Evolutionary conservation across 2,329 filamentous ascomycete species (phyloP), one percentile per base, ranked within the genome.

Genomic region (Pseudogymnoascus sp.): DNA sequence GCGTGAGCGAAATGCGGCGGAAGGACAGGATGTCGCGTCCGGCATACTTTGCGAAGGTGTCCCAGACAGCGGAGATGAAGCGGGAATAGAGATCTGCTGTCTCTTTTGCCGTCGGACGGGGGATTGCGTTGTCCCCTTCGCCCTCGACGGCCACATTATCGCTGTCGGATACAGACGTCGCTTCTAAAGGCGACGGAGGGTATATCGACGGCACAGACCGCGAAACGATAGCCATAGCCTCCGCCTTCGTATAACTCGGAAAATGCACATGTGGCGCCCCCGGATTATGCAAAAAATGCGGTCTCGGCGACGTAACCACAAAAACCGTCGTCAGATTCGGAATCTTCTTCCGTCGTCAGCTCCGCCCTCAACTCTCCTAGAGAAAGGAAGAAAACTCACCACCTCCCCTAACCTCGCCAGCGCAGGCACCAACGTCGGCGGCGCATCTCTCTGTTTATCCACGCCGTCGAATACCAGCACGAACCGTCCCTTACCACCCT

Each of bases 381-480:
- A 19, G 36, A 31, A 14, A 14, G 19, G 45, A 14, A 16, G 16
- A 8, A 19, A 60, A 78, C 87, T 70, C 78, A 95, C 90, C 66
- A 88, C 83, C 75, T 97, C 92, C 13, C 90, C 89, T 19, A 99
- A 76, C 66, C 93, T 84, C 21, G 90, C 90, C 67, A 99, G 77
- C 11, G 90, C 92, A 34, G 93, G 87, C 4, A 96, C 78, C 13
- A 98, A 77, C 1, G 91, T 96, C 2, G 86, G 82, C 5, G 90
- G 85, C 5, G 89, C 86, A 72, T 98, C 93, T 71, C 89, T 83
- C 74, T 96, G 90, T 67, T 83, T 84, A 74, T 98, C 93, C 64
- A 98, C 88, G 10, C 86, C 90, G 78, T 98, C 95, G 67, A 98
- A 83, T 10, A 97, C 90, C 65, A 98, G 76, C 7, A 93, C 86